These are phyloP conservation scores for Vanderwaltozyma tropicalis DNA, from an alignment of 805 yeast species.

Conservation along the genomic window DNA sequence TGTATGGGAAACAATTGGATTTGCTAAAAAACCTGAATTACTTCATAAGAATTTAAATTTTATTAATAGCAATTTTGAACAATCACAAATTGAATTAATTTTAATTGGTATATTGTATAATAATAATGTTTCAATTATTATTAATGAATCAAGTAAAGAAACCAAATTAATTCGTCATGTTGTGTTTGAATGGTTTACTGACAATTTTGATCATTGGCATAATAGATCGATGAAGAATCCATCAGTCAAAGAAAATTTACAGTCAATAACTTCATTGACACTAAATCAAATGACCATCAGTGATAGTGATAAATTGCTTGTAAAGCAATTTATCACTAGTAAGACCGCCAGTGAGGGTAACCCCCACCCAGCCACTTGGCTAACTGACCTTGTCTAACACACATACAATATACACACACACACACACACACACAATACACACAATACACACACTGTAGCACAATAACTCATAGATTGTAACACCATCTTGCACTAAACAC, in stretches of 20 bases:
- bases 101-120: conserved; percentile 40
- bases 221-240: conserved; percentile 33
- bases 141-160: not conserved
- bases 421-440: too few species aligned
- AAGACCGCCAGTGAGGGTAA: too few species aligned
- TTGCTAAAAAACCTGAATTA: conserved; percentile 35
- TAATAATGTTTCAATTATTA: not conserved
- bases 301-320: too few species aligned
- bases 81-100: conserved; percentile 43
- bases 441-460: too few species aligned
- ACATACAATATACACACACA: too few species aligned
- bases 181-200: conserved; percentile 49
- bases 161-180: conserved; percentile 16
- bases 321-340: too few species aligned
- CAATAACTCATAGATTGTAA: too few species aligned
- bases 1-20: conserved; percentile 50
- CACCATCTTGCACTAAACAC: too few species aligned
- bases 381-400: too few species aligned
- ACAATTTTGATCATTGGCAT: conserved; percentile 44
- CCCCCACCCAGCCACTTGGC: too few species aligned
- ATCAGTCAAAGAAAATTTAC: not conserved
- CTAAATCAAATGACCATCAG: too few species aligned
- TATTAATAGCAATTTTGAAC: conserved; percentile 46
- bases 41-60: conserved; percentile 47
- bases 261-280: too few species aligned